Base-by-base conservation (phyloP, 2,329 filamentous ascomycete genomes). In the Hypoxylon sp. region DNA sequence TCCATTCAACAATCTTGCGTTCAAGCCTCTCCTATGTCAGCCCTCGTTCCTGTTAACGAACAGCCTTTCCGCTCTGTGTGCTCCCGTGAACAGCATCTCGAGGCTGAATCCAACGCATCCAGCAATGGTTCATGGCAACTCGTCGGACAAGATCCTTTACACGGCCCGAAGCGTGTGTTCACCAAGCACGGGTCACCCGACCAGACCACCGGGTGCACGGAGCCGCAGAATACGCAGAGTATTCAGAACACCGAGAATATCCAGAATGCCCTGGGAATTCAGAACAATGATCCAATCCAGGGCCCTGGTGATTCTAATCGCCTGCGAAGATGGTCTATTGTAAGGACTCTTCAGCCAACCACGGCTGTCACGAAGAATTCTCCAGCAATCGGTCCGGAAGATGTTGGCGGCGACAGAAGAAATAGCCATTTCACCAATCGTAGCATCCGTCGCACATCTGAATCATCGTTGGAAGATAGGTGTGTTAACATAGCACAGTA, bases 111-210 rank as follows among this genome's bases (percentile, higher is more conserved):
- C n/a, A 22, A 14, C 9, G n/a, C 1, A 13, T 31, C 50, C 2
- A 17, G 13, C 8, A 22, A 14, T 19, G 63, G 48, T n/a, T 37
- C 47, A 5, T 70, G 67, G 67, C 19, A 58, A 19, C 11, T 44
- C 5, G 10, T 52, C 1, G 63, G 64, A 5, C 10, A 26, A 6
- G 47, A 59, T 29, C 39, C 64, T 1, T 5, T 70, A 3, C 73
- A 74, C 17, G 73, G 73, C 3, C 73, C 72, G 11, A 73, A 48
- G 24, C 52, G 42, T 8, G 10, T 71, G 11, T 73, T 55, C 50
- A 58, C 61, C 17, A 74, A 58, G 48, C 8, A 47, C 8, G 3
- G 9, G 14, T 10, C 47, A 35, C n/a, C 11, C 1, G 22, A 42
- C 13, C 5, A 9, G 19, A 24, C 19, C 19, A 22, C n/a, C 2